phyloP scores from a whole-genome alignment of 192 early-diverging fungal genomes.

The Rhizoclosmatium sp. region DNA sequence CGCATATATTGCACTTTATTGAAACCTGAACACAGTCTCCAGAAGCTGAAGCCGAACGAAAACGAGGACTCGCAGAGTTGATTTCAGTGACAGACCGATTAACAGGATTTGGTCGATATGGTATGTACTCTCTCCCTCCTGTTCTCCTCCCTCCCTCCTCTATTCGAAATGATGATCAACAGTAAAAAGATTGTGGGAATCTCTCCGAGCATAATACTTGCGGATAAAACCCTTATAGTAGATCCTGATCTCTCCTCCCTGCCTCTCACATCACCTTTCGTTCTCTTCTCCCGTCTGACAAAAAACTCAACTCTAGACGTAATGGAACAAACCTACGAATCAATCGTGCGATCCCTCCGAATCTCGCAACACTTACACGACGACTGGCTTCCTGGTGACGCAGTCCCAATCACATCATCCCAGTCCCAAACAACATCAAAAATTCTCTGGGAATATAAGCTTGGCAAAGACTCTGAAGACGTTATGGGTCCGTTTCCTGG shows the following conservation, averaged over 20 bases:
- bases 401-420: background rate
- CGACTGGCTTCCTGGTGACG: slow-evolving; percentile 53
- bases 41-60: slow-evolving; percentile 26
- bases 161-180: slow-evolving; percentile 25
- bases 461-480: slow-evolving; percentile 34
- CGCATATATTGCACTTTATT: background rate
- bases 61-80: slow-evolving; percentile 47
- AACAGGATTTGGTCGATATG: slow-evolving; percentile 50
- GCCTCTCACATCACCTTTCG: background rate
- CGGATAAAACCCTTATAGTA: slow-evolving; percentile 31
- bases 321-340: slow-evolving; percentile 56
- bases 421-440: slow-evolving; percentile 11
- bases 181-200: slow-evolving; percentile 32
- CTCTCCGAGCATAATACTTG: slow-evolving; percentile 30
- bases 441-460: slow-evolving; percentile 45
- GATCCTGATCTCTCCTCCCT: slow-evolving; percentile 19
- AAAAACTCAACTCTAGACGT: slow-evolving; percentile 37
- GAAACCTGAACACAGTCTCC: slow-evolving; percentile 16
- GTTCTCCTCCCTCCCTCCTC: background rate
- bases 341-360: slow-evolving; percentile 53
- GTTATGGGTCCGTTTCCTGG: slow-evolving; percentile 40
- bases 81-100: slow-evolving; percentile 51
- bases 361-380: slow-evolving; percentile 43
- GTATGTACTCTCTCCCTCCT: slow-evolving; percentile 31
- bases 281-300: background rate